These are phyloP conservation scores for Rhodomyrtus tomentosa DNA, from an alignment of 345 rosid genomes.

Conservation along the genomic window DNA sequence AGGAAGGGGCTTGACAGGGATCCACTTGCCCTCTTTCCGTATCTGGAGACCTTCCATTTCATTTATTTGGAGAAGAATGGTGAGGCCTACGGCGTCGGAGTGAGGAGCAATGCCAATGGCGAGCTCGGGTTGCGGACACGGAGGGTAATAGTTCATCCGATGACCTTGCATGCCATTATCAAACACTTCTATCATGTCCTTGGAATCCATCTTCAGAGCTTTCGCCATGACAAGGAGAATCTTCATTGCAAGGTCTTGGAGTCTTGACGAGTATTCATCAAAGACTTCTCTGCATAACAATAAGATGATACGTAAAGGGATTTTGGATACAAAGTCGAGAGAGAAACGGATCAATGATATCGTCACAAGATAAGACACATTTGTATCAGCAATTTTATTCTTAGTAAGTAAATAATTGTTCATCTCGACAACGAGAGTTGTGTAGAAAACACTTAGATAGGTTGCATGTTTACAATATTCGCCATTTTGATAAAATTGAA, in stretches of 20 bases:
- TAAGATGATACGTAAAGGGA: too few species aligned
- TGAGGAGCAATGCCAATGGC: conserved; percentile 8
- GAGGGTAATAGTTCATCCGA: conserved; percentile 5
- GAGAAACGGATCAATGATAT: too few species aligned
- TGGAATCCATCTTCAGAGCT: neutral
- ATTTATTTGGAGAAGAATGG: conserved; percentile 2
- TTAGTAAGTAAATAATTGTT: too few species aligned
- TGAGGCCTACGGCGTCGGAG: neutral
- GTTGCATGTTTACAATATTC: too few species aligned
- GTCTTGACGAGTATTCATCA: too few species aligned
- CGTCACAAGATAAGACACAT: too few species aligned
- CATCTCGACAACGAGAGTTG: too few species aligned
- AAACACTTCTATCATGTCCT: conserved; percentile 2
- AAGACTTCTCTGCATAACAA: too few species aligned
- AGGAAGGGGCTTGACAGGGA: conserved; percentile 15
- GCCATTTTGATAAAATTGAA: too few species aligned
- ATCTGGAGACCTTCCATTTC: conserved; percentile 10
- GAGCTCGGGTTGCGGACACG: conserved; percentile 7
- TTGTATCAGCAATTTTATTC: too few species aligned
- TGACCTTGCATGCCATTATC: neutral
- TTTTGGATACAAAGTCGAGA: too few species aligned
- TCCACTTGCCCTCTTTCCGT: conserved; percentile 13
- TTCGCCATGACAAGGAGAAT: neutral
- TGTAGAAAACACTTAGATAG: too few species aligned
- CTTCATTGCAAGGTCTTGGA: conserved; percentile 10